phyloP scores from a whole-genome alignment of 2,329 filamentous ascomycete genomes.

The Beauveria caledonica region DNA sequence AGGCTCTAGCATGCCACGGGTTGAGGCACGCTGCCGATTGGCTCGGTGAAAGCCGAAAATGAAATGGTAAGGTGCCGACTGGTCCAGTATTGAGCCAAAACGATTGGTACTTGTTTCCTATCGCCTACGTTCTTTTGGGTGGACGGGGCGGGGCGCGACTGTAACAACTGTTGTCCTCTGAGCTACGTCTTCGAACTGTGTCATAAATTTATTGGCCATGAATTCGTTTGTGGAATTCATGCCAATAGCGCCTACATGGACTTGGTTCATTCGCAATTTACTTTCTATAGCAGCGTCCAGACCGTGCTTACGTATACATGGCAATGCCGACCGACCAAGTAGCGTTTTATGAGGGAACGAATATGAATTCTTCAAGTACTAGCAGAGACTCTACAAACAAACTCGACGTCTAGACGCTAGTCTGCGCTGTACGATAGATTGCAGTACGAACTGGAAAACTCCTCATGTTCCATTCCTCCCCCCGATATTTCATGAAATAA shows the following conservation, averaged over 20 bases:
- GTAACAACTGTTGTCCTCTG: too few relatives aligned
- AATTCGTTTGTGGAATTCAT: neutral
- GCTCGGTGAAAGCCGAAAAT: neutral
- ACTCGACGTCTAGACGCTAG: neutral
- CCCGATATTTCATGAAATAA: neutral
- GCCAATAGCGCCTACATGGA: neutral
- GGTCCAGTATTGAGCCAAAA: neutral
- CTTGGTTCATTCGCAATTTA: neutral
- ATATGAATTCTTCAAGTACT: neutral
- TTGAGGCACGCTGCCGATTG: neutral
- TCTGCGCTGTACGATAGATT: neutral
- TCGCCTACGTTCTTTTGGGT: too few relatives aligned
- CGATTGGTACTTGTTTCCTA: neutral
- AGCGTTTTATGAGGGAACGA: neutral
- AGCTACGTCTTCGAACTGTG: neutral
- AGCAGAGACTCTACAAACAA: too few relatives aligned
- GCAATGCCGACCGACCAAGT: neutral
- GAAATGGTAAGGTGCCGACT: neutral
- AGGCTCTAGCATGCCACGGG: neutral
- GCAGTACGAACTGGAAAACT: neutral
- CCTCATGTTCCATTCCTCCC: neutral
- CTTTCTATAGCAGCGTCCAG: neutral
- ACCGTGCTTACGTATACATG: neutral
- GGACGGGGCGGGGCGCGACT: too few relatives aligned
- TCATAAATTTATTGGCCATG: neutral